A percentile compares a stretch with the other conserved stretches of the same genome.
phyloP scores from a whole-genome alignment of 768 basidiomycete genomes.

The Rhodotorula diobovata region DNA sequence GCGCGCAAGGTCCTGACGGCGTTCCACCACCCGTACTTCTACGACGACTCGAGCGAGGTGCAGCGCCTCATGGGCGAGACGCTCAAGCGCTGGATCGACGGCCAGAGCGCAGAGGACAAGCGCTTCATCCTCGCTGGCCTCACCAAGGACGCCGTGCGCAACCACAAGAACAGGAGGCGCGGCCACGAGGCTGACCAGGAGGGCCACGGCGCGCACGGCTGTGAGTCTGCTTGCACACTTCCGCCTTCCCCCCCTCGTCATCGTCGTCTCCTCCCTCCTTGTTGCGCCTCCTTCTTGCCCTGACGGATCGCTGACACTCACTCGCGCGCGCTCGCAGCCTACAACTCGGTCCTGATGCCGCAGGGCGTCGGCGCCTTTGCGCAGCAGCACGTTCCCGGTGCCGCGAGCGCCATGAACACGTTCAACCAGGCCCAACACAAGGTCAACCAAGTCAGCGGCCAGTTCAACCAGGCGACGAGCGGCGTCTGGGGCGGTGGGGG shows the following conservation, averaged over 20 bases:
- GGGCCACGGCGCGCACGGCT: constrained; percentile 51
- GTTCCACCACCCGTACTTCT: constrained; percentile 82
- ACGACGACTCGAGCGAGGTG: constrained; percentile 59
- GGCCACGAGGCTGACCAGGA: constrained; percentile 55
- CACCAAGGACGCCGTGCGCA: constrained; percentile 60
- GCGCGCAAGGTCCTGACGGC: constrained; percentile 54
- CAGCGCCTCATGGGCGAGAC: constrained; percentile 69
- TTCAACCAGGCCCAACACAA: constrained; percentile 22
- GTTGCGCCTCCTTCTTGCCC: too few species aligned
- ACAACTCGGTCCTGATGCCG: constrained; percentile 33
- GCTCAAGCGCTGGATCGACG: constrained; percentile 48
- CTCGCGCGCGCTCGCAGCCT: not conserved
- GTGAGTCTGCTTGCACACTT: constrained; percentile 1
- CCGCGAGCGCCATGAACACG: constrained; percentile 18
- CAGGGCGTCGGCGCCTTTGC: constrained; percentile 31
- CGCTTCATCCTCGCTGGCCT: constrained; percentile 52
- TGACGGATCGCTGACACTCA: not conserved
- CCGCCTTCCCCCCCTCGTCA: not conserved
- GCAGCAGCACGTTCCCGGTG: constrained; percentile 35
- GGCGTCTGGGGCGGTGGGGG: not conserved
- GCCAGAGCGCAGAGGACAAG: constrained; percentile 55
- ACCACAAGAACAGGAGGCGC: constrained; percentile 65
- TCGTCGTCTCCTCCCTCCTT: not conserved
- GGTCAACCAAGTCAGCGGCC: constrained; percentile 4
- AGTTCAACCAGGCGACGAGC: constrained; percentile 14